Evolutionary conservation across 1,284 basidiomycete species (phyloP).

Genomic region (Anthracocystis walkeri): DNA sequence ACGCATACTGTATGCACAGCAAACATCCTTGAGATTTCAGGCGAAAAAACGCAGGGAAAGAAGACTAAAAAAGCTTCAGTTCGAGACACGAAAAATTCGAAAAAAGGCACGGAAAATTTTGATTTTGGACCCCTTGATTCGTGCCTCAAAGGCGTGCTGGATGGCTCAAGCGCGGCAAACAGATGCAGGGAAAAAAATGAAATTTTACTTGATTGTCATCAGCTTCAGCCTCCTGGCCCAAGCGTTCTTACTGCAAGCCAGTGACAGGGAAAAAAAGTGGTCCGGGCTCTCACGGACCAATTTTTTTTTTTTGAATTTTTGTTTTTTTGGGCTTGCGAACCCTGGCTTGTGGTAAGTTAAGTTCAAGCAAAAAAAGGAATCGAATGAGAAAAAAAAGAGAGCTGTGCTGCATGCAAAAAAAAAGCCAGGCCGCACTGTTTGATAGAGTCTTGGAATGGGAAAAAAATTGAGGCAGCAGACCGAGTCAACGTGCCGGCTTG

Average conservation of each 20-base stretch:
- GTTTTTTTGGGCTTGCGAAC: neutral
- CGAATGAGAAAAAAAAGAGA: neutral
- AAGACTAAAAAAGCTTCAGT: neutral
- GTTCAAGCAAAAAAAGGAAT: neutral
- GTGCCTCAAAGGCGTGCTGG: neutral
- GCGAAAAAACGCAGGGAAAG: neutral
- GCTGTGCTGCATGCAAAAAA: slow-evolving; percentile 1
- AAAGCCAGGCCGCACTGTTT: slow-evolving; percentile 3
- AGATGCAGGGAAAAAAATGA: neutral
- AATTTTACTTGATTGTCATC: neutral
- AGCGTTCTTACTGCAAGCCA: neutral
- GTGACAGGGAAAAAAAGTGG: neutral
- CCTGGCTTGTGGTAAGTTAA: too few relatives aligned
- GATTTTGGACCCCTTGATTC: neutral
- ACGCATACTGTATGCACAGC: slow-evolving; percentile 6
- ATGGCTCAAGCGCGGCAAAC: slow-evolving; percentile 3
- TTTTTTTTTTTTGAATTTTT: slow-evolving; percentile 1
- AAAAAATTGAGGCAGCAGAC: slow-evolving; percentile 5
- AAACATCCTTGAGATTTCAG: slow-evolving; percentile 5
- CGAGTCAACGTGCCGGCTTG: slow-evolving; percentile 5
- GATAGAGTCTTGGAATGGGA: neutral
- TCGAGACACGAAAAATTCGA: slow-evolving; percentile 3
- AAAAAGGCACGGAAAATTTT: slow-evolving; percentile 4
- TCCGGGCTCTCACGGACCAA: slow-evolving; percentile 9
- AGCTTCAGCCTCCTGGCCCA: neutral